phyloP scores from a whole-genome alignment of 2,329 filamentous ascomycete species.

The Ramichloridium luteum region DNA sequence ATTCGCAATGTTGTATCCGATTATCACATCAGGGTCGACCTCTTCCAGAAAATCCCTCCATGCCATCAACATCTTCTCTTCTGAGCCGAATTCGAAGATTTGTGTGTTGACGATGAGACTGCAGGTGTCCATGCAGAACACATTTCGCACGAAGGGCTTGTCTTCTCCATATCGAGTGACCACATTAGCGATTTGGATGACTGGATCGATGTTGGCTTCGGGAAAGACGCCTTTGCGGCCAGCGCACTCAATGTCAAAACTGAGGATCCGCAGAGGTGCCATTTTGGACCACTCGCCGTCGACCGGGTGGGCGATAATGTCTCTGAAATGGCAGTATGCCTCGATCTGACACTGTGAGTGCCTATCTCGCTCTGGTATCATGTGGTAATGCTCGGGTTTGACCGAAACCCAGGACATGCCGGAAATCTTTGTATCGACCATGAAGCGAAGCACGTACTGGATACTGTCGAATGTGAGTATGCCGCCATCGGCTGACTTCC shows the following conservation, averaged over 20 bases:
- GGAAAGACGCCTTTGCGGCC: conserved; percentile 96
- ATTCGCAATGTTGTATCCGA: conserved; percentile 96
- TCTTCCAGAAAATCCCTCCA: conserved; percentile 86
- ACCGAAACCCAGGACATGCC: conserved; percentile 98
- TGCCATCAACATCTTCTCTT: conserved; percentile 79
- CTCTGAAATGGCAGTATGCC: conserved; percentile 66
- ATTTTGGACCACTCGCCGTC: conserved; percentile 97
- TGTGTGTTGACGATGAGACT: conserved; percentile 92
- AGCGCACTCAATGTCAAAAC: conserved; percentile 97
- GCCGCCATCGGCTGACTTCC: conserved; percentile 57
- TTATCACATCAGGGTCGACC: conserved; percentile 93
- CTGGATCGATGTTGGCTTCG: conserved; percentile 78
- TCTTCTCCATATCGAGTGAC: conserved; percentile 90
- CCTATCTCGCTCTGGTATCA: conserved; percentile 52
- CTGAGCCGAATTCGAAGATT: conserved; percentile 67
- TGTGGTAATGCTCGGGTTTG: conserved; percentile 57
- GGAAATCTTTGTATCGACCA: conserved; percentile 90
- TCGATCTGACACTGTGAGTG: conserved; percentile 97
- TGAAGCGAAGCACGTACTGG: conserved; percentile 88
- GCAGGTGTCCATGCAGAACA: conserved; percentile 87
- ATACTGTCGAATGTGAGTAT: conserved; percentile 93
- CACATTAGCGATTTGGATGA: conserved; percentile 96
- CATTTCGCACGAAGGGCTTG: conserved; percentile 91
- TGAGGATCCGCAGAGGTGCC: conserved; percentile 82
- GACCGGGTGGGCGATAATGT: conserved; percentile 76